These are phyloP conservation scores for Sisymbrium altissimum DNA, from an alignment of 345 rosid genomes.

Conservation along the genomic window DNA sequence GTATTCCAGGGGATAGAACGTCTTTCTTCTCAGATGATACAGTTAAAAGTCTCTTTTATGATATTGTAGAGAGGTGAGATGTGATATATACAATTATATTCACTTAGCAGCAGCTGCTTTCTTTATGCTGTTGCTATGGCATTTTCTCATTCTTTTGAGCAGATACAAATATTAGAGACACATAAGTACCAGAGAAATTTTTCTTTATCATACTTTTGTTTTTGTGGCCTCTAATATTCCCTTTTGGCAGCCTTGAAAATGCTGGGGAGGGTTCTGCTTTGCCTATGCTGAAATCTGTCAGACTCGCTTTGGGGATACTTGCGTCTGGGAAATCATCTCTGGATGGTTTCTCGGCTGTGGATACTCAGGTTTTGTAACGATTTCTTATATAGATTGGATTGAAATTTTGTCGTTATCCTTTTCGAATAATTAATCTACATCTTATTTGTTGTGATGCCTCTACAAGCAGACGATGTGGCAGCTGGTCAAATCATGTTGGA, in stretches of 20 bases:
- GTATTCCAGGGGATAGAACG: constrained; percentile 37
- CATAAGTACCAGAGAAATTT: background rate
- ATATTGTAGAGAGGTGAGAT: constrained; percentile 78
- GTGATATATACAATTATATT: background rate
- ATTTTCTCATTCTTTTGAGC: constrained; percentile 7
- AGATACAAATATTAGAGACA: background rate
- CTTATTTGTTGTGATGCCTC: constrained; percentile 4
- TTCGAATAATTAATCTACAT: background rate
- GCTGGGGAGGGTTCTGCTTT: constrained; percentile 86
- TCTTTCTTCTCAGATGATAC: constrained; percentile 64
- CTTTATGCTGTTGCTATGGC: background rate
- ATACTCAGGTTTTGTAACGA: constrained; percentile 54
- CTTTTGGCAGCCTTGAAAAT: constrained; percentile 83
- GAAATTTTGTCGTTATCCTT: background rate
- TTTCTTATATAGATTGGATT: background rate
- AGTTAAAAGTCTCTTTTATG: constrained; percentile 52
- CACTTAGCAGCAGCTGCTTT: background rate
- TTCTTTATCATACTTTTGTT: background rate
- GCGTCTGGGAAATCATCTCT: constrained; percentile 47
- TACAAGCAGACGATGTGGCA: constrained; percentile 76
- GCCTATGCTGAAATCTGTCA: constrained; percentile 84
- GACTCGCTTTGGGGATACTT: constrained; percentile 59
- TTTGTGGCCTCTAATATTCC: background rate
- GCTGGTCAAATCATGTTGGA: constrained; percentile 85
- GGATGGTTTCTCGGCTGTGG: constrained; percentile 54